Evolutionary conservation across 257 asterid genomes (phyloP).

Genomic region (Solanum clarkiae): DNA sequence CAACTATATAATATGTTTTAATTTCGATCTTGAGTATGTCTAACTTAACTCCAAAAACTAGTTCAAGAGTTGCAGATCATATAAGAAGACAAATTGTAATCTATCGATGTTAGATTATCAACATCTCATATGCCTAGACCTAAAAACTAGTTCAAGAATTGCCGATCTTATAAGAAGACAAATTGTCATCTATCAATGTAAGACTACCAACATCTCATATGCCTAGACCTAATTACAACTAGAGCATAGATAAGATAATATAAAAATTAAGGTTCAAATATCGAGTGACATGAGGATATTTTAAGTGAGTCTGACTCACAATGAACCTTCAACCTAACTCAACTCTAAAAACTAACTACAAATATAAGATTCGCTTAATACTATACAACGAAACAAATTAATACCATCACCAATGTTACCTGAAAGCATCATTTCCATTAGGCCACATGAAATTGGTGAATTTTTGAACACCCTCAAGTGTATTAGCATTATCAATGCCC

Average conservation of each 20-base stretch:
- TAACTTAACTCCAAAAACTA: background rate
- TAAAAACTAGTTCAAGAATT: no score
- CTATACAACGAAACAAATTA: background rate
- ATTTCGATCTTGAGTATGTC: background rate
- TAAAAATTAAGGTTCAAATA: background rate
- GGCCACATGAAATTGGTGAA: slow-evolving; percentile 66
- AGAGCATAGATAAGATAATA: background rate
- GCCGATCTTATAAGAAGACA: no score
- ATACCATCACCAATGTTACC: slow-evolving; percentile 12
- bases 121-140: no score
- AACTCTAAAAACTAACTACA: background rate
- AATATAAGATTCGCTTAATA: background rate
- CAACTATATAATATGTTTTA: background rate
- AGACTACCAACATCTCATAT: background rate
- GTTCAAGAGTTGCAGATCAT: background rate
- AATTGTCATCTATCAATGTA: background rate
- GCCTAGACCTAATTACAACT: background rate
- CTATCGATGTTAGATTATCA: no score
- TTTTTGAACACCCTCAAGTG: slow-evolving; percentile 27
- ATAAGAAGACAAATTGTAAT: background rate
- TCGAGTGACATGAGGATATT: background rate
- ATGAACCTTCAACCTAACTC: background rate
- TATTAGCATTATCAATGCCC: slow-evolving; percentile 64
- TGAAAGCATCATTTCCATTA: slow-evolving; percentile 30
- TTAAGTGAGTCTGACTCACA: background rate